phyloP scores from a whole-genome alignment of 1,284 basidiomycete genomes.

The Xerocomus nothofagi region DNA sequence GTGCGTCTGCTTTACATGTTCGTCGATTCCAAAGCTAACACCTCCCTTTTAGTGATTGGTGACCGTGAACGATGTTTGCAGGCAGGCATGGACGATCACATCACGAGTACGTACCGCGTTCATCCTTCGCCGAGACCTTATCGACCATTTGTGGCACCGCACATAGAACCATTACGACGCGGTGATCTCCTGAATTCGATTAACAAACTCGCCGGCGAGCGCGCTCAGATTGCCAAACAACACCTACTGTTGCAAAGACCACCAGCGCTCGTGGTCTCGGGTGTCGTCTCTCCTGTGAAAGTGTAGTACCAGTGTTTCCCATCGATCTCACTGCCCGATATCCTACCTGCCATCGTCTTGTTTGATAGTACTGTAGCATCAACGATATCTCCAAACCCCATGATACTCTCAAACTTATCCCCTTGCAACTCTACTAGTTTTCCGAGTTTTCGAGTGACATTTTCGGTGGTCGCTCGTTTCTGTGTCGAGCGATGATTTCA shows the following conservation, averaged over 20 bases:
- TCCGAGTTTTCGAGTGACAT: conserved; percentile 1
- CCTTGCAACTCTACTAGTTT: conserved; percentile 10
- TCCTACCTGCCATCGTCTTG: conserved; percentile 11
- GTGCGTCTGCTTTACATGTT: conserved; percentile 46
- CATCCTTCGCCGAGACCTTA: not conserved
- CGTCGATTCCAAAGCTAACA: conserved; percentile 8
- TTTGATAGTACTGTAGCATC: conserved; percentile 20
- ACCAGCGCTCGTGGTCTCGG: conserved; percentile 30
- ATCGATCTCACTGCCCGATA: conserved; percentile 15
- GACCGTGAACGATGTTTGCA: conserved; percentile 91
- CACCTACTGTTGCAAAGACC: conserved; percentile 34
- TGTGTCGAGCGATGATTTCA: not conserved
- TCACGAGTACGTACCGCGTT: conserved; percentile 60
- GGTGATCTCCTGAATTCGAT: conserved; percentile 77
- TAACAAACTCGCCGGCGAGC: conserved; percentile 64
- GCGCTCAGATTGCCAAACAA: conserved; percentile 36
- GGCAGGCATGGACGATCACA: conserved; percentile 84
- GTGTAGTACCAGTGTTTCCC: not conserved
- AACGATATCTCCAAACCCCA: not conserved
- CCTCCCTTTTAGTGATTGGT: conserved; percentile 77
- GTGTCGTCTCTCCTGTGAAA: not conserved
- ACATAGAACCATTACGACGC: conserved; percentile 68
- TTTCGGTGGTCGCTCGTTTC: not conserved
- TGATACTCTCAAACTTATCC: not conserved
- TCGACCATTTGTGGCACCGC: conserved; percentile 3